These are phyloP conservation scores for Amanita pallidorosea DNA, from an alignment of 768 basidiomycete species.

Conservation along the genomic window DNA sequence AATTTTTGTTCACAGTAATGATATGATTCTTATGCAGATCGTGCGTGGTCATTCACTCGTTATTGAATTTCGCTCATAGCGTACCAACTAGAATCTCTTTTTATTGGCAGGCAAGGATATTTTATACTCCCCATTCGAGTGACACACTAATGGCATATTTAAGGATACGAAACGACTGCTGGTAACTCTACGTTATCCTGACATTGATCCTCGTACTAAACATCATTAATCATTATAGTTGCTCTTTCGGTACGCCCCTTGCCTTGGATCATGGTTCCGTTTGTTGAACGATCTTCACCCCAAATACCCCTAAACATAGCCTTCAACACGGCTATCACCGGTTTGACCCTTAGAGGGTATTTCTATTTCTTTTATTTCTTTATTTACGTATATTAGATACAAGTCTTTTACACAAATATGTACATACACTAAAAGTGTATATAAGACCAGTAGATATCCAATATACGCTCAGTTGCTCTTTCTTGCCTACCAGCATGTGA, in stretches of 20 bases:
- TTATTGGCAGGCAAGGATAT: conserved; percentile 7
- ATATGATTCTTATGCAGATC: background rate
- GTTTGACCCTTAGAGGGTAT: too few species aligned
- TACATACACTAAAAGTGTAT: too few species aligned
- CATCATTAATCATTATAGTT: background rate
- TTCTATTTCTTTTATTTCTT: too few species aligned
- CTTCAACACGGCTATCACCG: too few species aligned
- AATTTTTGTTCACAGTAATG: background rate
- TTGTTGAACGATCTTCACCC: too few species aligned
- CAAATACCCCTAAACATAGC: too few species aligned
- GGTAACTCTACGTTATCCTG: background rate
- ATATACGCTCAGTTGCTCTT: too few species aligned
- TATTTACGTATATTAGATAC: too few species aligned
- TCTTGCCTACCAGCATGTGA: too few species aligned
- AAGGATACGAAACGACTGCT: conserved; percentile 13
- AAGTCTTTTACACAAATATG: too few species aligned
- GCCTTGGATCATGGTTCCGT: background rate
- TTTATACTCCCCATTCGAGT: background rate
- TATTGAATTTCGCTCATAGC: background rate
- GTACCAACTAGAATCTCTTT: conserved; percentile 8
- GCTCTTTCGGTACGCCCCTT: background rate
- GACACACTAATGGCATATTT: background rate
- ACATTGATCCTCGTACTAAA: background rate
- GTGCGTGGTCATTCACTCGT: background rate
- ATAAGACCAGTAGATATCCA: too few species aligned